phyloP scores from a whole-genome alignment of 257 asterid genomes.

The Lycium ferocissimum region DNA sequence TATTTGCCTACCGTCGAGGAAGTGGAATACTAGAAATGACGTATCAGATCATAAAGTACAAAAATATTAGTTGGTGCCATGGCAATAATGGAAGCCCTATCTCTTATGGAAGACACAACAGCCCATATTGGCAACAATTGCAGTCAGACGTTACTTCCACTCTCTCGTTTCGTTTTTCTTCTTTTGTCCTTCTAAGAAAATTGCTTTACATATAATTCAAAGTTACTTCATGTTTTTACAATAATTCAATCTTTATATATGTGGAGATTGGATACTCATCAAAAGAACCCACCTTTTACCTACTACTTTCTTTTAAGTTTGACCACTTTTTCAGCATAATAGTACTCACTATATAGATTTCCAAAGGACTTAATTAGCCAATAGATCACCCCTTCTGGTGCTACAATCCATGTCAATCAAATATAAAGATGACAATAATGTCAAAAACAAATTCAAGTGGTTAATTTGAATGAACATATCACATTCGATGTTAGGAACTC shows the following conservation, averaged over 20 bases:
- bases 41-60: background rate
- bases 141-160: constrained; percentile 18
- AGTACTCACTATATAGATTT: background rate
- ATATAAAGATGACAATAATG: constrained; percentile 23
- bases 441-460: background rate
- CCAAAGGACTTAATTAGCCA: background rate
- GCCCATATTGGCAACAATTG: constrained; percentile 29
- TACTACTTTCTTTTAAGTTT: background rate
- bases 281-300: background rate
- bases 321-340: constrained; percentile 25
- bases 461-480: constrained; percentile 5
- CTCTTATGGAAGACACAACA: constrained; percentile 15
- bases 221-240: background rate
- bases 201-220: constrained; percentile 31
- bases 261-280: constrained; percentile 19
- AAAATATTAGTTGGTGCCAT: constrained; percentile 12
- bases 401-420: constrained; percentile 17
- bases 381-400: background rate
- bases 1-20: background rate
- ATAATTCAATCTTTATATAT: constrained; percentile 28
- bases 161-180: background rate
- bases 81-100: constrained; percentile 13
- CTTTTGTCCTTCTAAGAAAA: background rate
- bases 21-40: background rate
- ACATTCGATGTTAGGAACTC: background rate